phyloP scores from a whole-genome alignment of 805 yeast genomes.

The Candida vaughaniae region DNA sequence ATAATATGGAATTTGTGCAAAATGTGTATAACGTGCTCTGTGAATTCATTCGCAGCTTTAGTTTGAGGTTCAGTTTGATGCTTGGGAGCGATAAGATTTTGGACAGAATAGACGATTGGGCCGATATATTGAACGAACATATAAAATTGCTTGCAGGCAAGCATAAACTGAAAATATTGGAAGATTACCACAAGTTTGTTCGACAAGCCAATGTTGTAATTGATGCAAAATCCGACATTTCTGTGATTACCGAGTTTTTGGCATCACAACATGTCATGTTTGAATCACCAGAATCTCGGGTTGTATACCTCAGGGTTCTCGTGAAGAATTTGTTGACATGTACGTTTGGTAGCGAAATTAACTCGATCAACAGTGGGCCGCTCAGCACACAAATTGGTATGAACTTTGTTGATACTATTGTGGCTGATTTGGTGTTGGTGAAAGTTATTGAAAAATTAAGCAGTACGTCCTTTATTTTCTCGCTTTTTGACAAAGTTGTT shows the following conservation, averaged over 20 bases:
- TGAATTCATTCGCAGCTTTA: slow-evolving; percentile 19
- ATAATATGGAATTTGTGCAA: slow-evolving; percentile 27
- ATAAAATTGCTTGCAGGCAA: slow-evolving; percentile 15
- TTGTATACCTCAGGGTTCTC: slow-evolving; percentile 23
- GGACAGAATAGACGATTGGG: slow-evolving; percentile 23
- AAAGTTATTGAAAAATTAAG: slow-evolving; percentile 24
- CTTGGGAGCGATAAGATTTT: slow-evolving; percentile 14
- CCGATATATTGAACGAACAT: slow-evolving; percentile 23
- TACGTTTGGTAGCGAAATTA: slow-evolving; percentile 13
- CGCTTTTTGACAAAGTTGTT: slow-evolving; percentile 13
- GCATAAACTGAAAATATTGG: slow-evolving; percentile 12
- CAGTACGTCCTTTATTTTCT: slow-evolving; percentile 25
- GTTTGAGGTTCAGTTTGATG: slow-evolving; percentile 7
- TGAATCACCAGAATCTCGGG: slow-evolving; percentile 9
- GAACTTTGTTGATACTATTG: slow-evolving; percentile 21
- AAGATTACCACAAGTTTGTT: slow-evolving; percentile 7
- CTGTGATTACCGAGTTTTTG: slow-evolving; percentile 16
- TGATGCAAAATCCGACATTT: slow-evolving; percentile 3
- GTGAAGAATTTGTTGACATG: slow-evolving; percentile 19
- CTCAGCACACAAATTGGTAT: slow-evolving; percentile 24
- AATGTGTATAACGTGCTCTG: slow-evolving; percentile 24
- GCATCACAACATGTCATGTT: slow-evolving; percentile 20
- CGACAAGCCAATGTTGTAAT: slow-evolving; percentile 5
- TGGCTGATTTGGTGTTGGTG: slow-evolving; percentile 29
- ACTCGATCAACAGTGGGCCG: slow-evolving; percentile 10